These are phyloP conservation scores for Amanita rubescens DNA, from an alignment of 768 basidiomycete genomes.

Conservation along the genomic window DNA sequence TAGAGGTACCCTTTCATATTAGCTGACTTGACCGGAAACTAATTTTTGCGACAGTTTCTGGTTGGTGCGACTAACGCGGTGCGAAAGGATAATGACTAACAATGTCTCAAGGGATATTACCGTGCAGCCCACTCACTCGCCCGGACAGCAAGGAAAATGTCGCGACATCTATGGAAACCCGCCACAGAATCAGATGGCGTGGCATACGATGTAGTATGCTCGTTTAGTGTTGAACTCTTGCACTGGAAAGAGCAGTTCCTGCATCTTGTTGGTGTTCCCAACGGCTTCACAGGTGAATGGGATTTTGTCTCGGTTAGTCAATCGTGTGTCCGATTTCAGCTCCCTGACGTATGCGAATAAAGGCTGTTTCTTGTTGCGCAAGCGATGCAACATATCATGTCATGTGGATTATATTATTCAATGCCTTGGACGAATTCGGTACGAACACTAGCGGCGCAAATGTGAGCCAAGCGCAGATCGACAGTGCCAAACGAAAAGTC, in stretches of 20 bases:
- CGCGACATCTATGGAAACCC: conserved; percentile 75
- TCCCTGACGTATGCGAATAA: conserved; percentile 4
- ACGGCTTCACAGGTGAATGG: conserved; percentile 79
- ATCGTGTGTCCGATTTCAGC: conserved; percentile 2
- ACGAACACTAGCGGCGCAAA: conserved; percentile 45
- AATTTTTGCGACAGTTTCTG: conserved; percentile 45
- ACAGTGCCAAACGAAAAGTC: conserved; percentile 59
- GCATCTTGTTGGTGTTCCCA: conserved; percentile 76
- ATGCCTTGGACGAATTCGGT: conserved; percentile 79
- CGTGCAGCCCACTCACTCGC: conserved; percentile 79
- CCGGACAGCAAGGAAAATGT: conserved; percentile 75
- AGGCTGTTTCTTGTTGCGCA: conserved; percentile 56
- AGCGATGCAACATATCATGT: conserved; percentile 88
- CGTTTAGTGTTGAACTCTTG: conserved; percentile 47
- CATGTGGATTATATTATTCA: conserved; percentile 84
- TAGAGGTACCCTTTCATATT: conserved; percentile 47
- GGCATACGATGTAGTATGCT: conserved; percentile 53
- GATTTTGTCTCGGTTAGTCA: conserved; percentile 67
- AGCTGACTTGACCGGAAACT: conserved; percentile 6
- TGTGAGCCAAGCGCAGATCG: conserved; percentile 41
- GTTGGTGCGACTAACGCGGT: conserved; percentile 32
- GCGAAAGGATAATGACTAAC: conserved; percentile 7
- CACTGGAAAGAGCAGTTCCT: conserved; percentile 77
- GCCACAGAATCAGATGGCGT: conserved; percentile 72
- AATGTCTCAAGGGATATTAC: conserved; percentile 63